These are phyloP conservation scores for Fusarium graminum DNA, from an alignment of 2,329 filamentous ascomycete genomes.

Conservation along the genomic window DNA sequence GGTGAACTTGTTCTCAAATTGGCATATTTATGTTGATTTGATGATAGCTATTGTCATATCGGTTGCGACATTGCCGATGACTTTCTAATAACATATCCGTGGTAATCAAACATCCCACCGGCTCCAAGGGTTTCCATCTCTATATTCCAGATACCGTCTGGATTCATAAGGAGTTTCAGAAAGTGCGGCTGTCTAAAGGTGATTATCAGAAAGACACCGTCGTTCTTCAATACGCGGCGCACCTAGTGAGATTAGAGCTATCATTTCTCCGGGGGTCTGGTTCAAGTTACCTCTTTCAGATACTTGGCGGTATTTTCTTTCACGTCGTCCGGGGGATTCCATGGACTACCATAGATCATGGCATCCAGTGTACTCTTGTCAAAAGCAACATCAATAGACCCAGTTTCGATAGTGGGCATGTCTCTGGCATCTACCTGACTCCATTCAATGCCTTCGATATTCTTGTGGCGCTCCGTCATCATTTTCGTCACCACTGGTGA, in stretches of 20 bases:
- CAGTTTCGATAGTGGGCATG: not conserved
- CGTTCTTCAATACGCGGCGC: not conserved
- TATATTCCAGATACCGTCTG: slow-evolving; percentile 7
- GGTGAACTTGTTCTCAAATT: no score
- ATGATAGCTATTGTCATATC: not conserved
- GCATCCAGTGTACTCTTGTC: slow-evolving; percentile 9
- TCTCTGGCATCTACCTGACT: slow-evolving; percentile 1
- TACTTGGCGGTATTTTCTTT: slow-evolving; percentile 8
- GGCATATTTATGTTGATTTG: not conserved
- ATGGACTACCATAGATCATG: slow-evolving; percentile 13
- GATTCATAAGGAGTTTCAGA: not conserved
- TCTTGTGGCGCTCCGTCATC: slow-evolving; percentile 7
- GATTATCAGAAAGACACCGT: slow-evolving; percentile 1
- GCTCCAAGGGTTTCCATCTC: not conserved
- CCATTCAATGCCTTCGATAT: slow-evolving; percentile 1
- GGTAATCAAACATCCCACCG: not conserved
- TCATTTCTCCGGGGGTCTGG: fast-evolving
- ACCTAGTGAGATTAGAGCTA: not conserved
- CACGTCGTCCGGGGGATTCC: slow-evolving; percentile 1
- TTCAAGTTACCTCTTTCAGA: not conserved
- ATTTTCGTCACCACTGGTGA: slow-evolving; percentile 1
- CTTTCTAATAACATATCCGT: not conserved
- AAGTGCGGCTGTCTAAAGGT: slow-evolving; percentile 15
- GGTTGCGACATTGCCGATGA: no score
- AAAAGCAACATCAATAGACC: slow-evolving; percentile 8